A percentile compares a stretch with the other conserved stretches of the same genome.
phyloP scores from a whole-genome alignment of 192 early-diverging fungal genomes.

The Rhizophagus prolifer region DNA sequence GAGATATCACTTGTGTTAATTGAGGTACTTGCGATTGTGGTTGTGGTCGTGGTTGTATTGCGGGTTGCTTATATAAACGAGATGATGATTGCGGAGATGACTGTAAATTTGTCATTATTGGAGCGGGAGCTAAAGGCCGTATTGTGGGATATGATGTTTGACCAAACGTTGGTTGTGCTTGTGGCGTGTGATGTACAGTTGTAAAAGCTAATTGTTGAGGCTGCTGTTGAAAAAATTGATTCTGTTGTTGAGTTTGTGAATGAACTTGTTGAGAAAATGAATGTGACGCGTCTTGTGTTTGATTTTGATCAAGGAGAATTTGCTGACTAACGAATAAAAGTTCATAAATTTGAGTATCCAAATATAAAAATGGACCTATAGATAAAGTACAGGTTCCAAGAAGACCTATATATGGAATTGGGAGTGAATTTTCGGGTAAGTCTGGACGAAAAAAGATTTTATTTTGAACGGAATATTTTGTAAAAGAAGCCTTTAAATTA shows the following conservation, averaged over 20 bases:
- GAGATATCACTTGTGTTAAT: neutral
- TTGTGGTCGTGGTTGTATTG: slow-evolving; percentile 8
- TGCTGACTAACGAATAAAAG: slow-evolving; percentile 19
- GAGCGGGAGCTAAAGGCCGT: neutral
- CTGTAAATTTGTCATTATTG: neutral
- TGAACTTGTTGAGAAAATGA: neutral
- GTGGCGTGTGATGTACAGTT: neutral
- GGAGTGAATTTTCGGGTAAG: slow-evolving; percentile 25
- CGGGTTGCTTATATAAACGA: neutral
- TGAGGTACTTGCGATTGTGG: neutral
- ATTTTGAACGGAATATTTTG: slow-evolving; percentile 32
- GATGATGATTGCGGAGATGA: neutral
- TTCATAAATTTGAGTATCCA: slow-evolving; percentile 19
- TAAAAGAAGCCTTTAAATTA: slow-evolving; percentile 36
- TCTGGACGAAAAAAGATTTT: slow-evolving; percentile 25
- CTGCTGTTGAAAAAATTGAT: neutral
- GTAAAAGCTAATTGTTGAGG: neutral
- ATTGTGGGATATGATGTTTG: neutral
- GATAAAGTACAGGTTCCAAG: slow-evolving; percentile 22
- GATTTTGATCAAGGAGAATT: neutral
- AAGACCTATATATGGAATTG: neutral
- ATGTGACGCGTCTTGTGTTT: neutral
- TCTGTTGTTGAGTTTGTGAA: neutral
- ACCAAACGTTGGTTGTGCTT: neutral
- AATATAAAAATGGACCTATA: slow-evolving; percentile 27